Evolutionary conservation across 305 asterid genomes (phyloP), one percentile per base, ranked within the genome.

Genomic region (Ilex paraguariensis): DNA sequence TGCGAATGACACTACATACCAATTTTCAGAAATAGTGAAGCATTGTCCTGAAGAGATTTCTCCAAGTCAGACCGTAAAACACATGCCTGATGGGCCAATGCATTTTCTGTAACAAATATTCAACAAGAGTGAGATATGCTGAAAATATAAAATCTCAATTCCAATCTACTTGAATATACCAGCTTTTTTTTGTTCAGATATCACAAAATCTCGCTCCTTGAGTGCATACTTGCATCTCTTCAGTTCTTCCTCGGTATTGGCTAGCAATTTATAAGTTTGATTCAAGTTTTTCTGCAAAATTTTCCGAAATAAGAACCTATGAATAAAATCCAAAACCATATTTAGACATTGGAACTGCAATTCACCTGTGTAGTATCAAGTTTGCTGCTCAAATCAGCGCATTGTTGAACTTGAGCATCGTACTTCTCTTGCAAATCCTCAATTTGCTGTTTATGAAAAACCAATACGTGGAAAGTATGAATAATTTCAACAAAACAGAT

Each of bases 51-150:
- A 49, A 71, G 82, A 32, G 88, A 70, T 71, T 79, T 84, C 69
- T 86, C 96, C 82, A 88, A 72, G 48, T 88, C 90, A 73, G 88
- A 79, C 11, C 88, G 84, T 65, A 88, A 71, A 3, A 66, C 77
- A 79, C 85, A 81, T 67, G 95, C 92, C 74, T 81, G 95, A 66
- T 86, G 87, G 59, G 88, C 83, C 72, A 88, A 75, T 16, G 87
- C 92, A 77, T 82, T 88, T 81, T 88, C 96, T 88, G 70, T 62
- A 52, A n/a, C 64, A 71, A 13, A 62, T 51, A 62, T 52, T 39
- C 45, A 65, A 59, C 50, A 57, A 55, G n/a, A 51, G 62, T 51
- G 66, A 60, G 45, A 52, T n/a, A 62, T 63, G 63, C 63, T 48
- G n/a, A 53, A 6, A 28, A 30, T 66, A 49, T 30, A 40, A 21